Evolutionary conservation across 768 basidiomycete genomes (phyloP).

Genomic region (Suillus decipiens): DNA sequence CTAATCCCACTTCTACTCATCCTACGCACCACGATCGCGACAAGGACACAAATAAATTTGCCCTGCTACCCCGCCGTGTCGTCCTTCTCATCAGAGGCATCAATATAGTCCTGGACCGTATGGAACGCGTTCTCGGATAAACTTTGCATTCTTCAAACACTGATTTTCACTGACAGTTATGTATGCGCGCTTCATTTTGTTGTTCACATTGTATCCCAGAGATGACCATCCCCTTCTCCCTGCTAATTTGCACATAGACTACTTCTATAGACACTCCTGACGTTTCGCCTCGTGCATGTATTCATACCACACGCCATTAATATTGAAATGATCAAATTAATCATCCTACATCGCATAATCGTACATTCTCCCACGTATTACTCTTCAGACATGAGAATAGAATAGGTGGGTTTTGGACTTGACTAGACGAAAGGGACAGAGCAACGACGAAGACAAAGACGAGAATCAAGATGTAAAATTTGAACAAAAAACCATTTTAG

Average conservation of each 20-base stretch:
- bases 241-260: background rate
- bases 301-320: slow-evolving; percentile 4
- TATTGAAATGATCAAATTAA: slow-evolving; percentile 1
- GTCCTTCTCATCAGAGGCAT: slow-evolving; percentile 61
- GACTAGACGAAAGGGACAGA: slow-evolving; percentile 2
- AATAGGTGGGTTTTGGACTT: background rate
- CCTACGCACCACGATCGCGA: slow-evolving; percentile 22
- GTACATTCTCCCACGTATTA: slow-evolving; percentile 10
- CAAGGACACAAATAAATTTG: slow-evolving; percentile 22
- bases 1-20: slow-evolving; percentile 13
- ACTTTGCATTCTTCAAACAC: slow-evolving; percentile 1
- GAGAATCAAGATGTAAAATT: slow-evolving; percentile 9
- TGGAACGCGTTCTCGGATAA: slow-evolving; percentile 54
- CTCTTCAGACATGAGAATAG: slow-evolving; percentile 3
- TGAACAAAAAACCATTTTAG: slow-evolving; percentile 15
- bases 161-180: background rate
- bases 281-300: background rate
- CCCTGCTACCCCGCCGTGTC: slow-evolving; percentile 58
- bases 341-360: background rate
- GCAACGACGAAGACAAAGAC: background rate
- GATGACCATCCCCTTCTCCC: no score
- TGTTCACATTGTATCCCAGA: background rate
- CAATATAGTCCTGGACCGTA: slow-evolving; percentile 62
- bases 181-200: background rate
- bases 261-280: background rate